Evolutionary conservation across 495 filamentous ascomycete genomes (phyloP).

Genomic region (Hyphodiscus hymeniophilus): DNA sequence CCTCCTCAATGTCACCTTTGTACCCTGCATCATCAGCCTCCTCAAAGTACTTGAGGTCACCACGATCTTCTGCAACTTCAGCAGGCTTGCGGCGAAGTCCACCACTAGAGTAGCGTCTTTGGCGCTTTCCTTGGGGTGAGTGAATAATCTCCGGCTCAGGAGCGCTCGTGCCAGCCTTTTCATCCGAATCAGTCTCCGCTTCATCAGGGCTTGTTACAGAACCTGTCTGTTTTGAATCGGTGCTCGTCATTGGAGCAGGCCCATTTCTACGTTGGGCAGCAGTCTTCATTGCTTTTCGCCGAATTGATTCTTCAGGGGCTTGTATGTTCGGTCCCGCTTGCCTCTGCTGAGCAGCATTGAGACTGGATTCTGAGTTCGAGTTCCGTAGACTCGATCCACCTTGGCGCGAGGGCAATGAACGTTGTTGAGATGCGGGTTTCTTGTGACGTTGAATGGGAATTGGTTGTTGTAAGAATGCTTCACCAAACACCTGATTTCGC

Average conservation of each 20-base stretch:
- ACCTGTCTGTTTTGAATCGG: not conserved
- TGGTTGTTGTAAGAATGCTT: slow-evolving; percentile 82
- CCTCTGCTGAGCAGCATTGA: slow-evolving; percentile 16
- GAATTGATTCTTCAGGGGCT: slow-evolving; percentile 18
- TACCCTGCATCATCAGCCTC: slow-evolving; percentile 71
- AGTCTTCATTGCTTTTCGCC: slow-evolving; percentile 18
- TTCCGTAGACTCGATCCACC: slow-evolving; percentile 9
- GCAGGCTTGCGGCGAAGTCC: slow-evolving; percentile 61
- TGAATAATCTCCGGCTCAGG: slow-evolving; percentile 42
- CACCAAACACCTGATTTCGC: slow-evolving; percentile 85
- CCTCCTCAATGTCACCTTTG: slow-evolving; percentile 68
- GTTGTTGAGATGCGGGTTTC: slow-evolving; percentile 54
- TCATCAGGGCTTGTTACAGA: not conserved
- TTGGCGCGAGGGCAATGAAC: slow-evolving; percentile 39
- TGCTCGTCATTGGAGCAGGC: not conserved
- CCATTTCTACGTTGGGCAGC: slow-evolving; percentile 13
- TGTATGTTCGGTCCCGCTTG: not conserved
- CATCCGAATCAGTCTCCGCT: slow-evolving; percentile 25
- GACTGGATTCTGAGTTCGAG: slow-evolving; percentile 21
- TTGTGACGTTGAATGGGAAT: slow-evolving; percentile 51
- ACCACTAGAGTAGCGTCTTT: slow-evolving; percentile 71
- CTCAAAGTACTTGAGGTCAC: slow-evolving; percentile 76
- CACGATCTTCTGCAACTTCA: slow-evolving; percentile 52
- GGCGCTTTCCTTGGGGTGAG: slow-evolving; percentile 33
- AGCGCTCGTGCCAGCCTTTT: slow-evolving; percentile 45